Evolutionary conservation across 2,329 filamentous ascomycete genomes (phyloP).

Genomic region (Aspergillus sp.): DNA sequence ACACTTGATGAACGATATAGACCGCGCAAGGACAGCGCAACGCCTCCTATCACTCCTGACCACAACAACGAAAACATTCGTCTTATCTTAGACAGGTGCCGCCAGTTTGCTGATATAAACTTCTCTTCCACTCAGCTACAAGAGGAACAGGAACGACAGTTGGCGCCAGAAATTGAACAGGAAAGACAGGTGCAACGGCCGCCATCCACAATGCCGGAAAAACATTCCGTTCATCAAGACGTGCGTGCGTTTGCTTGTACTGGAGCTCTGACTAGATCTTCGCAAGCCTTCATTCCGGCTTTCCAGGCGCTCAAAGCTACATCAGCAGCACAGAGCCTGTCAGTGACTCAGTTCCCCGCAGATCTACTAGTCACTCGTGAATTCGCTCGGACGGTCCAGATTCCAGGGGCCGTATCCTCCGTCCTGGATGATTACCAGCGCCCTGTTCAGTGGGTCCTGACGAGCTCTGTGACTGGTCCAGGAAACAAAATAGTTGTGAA

Average conservation of each 20-base stretch:
- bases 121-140: conserved; percentile 46
- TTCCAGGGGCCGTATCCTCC: neutral
- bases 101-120: conserved; percentile 34
- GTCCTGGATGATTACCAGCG: conserved; percentile 51
- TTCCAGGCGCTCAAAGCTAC: conserved; percentile 47
- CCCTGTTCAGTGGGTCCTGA: conserved; percentile 57
- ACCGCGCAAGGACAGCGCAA: conserved; percentile 16
- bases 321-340: conserved; percentile 38
- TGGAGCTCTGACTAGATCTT: conserved; percentile 32
- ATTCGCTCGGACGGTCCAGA: conserved; percentile 49
- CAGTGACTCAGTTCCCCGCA: conserved; percentile 36
- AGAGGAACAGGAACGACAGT: conserved; percentile 68
- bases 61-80: neutral
- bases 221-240: conserved; percentile 47
- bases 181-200: conserved; percentile 59
- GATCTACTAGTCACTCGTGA: conserved; percentile 52
- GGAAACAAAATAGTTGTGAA: neutral
- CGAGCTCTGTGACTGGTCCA: conserved; percentile 15
- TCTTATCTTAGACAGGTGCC: conserved; percentile 32
- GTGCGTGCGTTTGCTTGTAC: conserved; percentile 43
- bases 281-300: conserved; percentile 44
- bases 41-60: neutral
- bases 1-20: conserved; percentile 55
- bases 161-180: conserved; percentile 63
- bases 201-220: conserved; percentile 34